Percentiles rank a stretch among this genome's conserved stretches.
Evolutionary conservation across 805 yeast species (phyloP).

Genomic region (Spathaspora gorwiae): DNA sequence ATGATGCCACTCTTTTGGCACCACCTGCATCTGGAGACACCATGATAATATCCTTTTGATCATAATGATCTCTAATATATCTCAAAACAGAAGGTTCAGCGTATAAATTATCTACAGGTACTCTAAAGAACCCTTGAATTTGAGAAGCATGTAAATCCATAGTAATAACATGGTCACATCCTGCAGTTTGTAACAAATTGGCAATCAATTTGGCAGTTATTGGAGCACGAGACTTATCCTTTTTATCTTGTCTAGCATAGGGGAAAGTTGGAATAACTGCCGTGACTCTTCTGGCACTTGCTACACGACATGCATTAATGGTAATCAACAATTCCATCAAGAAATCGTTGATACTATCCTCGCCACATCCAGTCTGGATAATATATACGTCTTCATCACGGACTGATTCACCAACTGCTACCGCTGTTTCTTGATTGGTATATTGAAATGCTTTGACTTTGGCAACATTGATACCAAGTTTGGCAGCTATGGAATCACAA

Average conservation of each 20-base stretch:
- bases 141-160: conserved; percentile 89
- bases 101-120: conserved; percentile 79
- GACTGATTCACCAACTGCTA: conserved; percentile 71
- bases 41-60: conserved; percentile 54
- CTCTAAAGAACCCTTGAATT: conserved; percentile 79
- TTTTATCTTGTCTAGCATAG: conserved; percentile 85
- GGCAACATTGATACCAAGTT: conserved; percentile 62
- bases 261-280: conserved; percentile 82
- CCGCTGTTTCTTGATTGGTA: conserved; percentile 85
- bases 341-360: conserved; percentile 55
- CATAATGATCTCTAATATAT: conserved; percentile 56
- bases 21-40: conserved; percentile 91
- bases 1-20: conserved; percentile 82
- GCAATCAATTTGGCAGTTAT: conserved; percentile 84
- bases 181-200: conserved; percentile 76
- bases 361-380: conserved; percentile 75
- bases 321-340: conserved; percentile 70
- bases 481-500: conserved; percentile 65
- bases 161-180: conserved; percentile 81
- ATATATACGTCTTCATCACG: conserved; percentile 82
- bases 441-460: conserved; percentile 80
- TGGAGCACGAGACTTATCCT: conserved; percentile 81
- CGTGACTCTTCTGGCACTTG: conserved; percentile 77
- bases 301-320: conserved; percentile 79
- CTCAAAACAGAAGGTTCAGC: conserved; percentile 80